Conservation (phyloP, 495 filamentous ascomycete species). For the Penicillium paxilli region DNA sequence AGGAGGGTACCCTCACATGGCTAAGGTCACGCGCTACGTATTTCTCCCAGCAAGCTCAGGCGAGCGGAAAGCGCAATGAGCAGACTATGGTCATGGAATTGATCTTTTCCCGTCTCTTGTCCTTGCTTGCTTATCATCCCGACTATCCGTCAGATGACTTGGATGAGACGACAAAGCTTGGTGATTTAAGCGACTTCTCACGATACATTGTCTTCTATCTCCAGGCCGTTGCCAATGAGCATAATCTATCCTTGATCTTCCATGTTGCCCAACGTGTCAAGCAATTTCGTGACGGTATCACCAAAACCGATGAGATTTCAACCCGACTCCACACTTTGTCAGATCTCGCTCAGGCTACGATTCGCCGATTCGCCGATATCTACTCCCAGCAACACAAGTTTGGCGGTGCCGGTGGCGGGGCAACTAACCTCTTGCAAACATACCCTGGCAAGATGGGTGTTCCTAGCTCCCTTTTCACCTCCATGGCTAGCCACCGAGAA, state of each 20-base stretch:
- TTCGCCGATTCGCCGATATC: constrained; percentile 73
- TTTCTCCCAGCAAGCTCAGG: constrained; percentile 42
- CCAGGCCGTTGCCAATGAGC: constrained; percentile 74
- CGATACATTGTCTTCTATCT: constrained; percentile 90
- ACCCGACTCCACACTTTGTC: constrained; percentile 75
- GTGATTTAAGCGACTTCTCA: constrained; percentile 75
- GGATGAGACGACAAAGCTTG: constrained; percentile 54
- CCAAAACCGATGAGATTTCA: constrained; percentile 51
- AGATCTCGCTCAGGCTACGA: constrained; percentile 80
- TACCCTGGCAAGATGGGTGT: constrained; percentile 80
- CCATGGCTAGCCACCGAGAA: constrained; percentile 70
- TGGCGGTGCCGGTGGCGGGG: constrained; percentile 58
- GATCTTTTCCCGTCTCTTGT: constrained; percentile 81
- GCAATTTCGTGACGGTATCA: constrained; percentile 78
- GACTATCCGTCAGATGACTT: constrained; percentile 64
- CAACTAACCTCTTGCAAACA: constrained; percentile 73
- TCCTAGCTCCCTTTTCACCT: constrained; percentile 72
- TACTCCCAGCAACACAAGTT: constrained; percentile 51
- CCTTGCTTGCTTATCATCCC: constrained; percentile 89
- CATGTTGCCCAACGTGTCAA: constrained; percentile 93
- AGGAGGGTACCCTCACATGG: constrained; percentile 79
- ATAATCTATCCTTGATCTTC: constrained; percentile 86
- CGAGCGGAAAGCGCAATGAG: constrained; percentile 41
- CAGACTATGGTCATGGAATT: constrained; percentile 72
- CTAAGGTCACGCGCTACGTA: constrained; percentile 69